A percentile compares a stretch with the other conserved stretches of the same genome.
Evolutionary conservation across 805 yeast species (phyloP).

Genomic region (Yarrowia sp.): DNA sequence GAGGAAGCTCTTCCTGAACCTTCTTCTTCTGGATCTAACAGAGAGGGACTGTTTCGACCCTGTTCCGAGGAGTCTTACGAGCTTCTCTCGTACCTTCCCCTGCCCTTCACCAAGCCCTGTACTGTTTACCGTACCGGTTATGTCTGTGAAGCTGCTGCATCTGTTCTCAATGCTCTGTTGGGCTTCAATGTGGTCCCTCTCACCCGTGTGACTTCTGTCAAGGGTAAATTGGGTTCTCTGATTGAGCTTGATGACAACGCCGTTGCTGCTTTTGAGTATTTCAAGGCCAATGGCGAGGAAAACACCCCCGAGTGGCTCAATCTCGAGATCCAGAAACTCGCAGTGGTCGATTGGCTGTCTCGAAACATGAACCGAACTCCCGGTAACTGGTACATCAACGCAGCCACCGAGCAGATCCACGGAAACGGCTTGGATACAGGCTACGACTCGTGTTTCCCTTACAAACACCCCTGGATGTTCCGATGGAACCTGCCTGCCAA

Average conservation of each 20-base stretch:
- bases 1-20: neutral
- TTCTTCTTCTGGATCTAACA: neutral
- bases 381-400: conserved; percentile 24
- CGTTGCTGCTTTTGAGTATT: conserved; percentile 22
- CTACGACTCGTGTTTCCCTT: conserved; percentile 19
- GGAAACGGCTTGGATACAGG: conserved; percentile 33
- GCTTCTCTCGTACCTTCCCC: conserved; percentile 13
- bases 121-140: conserved; percentile 30
- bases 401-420: neutral
- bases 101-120: conserved; percentile 24
- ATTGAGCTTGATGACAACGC: conserved; percentile 2
- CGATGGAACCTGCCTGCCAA: conserved; percentile 15
- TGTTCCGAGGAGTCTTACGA: conserved; percentile 17
- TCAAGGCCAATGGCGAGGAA: conserved; percentile 4
- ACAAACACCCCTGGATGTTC: conserved; percentile 28
- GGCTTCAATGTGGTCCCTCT: conserved; percentile 32
- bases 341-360: conserved; percentile 26
- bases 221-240: conserved; percentile 19
- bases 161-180: conserved; percentile 24
- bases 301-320: conserved; percentile 7
- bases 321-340: conserved; percentile 25
- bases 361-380: conserved; percentile 31
- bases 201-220: conserved; percentile 5
- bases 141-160: conserved; percentile 23
- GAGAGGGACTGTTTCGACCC: conserved; percentile 3